Base-by-base conservation (phyloP, 108 stramenopile species). In the Fragilaria radians region DNA sequence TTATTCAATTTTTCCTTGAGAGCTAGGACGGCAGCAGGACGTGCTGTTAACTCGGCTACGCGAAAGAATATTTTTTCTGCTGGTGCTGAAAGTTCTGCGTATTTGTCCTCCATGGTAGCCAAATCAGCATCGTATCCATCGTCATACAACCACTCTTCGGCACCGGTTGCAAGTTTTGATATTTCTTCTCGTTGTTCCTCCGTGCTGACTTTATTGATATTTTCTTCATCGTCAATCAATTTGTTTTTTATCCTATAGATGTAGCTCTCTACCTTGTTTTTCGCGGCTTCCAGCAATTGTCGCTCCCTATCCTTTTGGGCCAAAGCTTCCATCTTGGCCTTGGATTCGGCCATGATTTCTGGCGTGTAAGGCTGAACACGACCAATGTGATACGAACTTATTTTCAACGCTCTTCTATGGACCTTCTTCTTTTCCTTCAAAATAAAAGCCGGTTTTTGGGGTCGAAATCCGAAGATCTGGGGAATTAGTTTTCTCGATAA, bases 141-240 rank as follows among this genome's bases (percentile, higher is more conserved):
- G 53, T 96, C 96, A 57, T 97, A 93, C 64, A 99, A 77, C 99
- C 99, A 99, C 5, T 97, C 96, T 70, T 95, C 94, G 9, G 85
- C 82, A 48, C 79, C 89, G 28, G 81, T 66, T 19, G 89, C 80
- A 46, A 80, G 52, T 33, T 86, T 74, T 19, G 64, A 57, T 51
- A 95, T 64, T 32, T 88, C 88, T 57, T 89, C 90, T 24, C 96
- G 84, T 66, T 98, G 96, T 57, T 95, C 95, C 32, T 97, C 95
- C 7, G 93, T 96, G 5, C 93, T 83, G 18, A 99, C 88, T 62
- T 71, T 65, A 58, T 52, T 68, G 55, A 98, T 57, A 11, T 76
- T 63, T 27, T 96, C 93, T 50, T 85, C 89, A 32, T 85, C 67
- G 66, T 95, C 92, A 25, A 63, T 32, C 4, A 96, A 70, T 63